A percentile compares a stretch with the other conserved stretches of the same genome.
These are phyloP conservation scores for Cladophialophora psammophila DNA, from an alignment of 2,329 filamentous ascomycete genomes.

Conservation along the genomic window DNA sequence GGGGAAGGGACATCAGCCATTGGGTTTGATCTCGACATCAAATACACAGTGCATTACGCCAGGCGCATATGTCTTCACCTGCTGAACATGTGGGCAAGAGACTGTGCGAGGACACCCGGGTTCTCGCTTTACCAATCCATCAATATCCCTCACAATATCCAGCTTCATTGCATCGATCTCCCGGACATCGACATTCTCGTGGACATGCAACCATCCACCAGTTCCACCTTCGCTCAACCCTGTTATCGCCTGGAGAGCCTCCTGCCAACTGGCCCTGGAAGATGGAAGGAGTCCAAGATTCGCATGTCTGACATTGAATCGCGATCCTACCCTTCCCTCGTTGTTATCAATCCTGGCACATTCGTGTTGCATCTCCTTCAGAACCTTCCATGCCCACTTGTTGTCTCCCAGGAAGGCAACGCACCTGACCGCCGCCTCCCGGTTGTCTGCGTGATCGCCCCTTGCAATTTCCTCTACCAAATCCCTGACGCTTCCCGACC, in stretches of 20 bases:
- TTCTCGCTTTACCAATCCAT: conserved; percentile 42
- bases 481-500: conserved; percentile 39
- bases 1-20: conserved; percentile 21
- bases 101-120: conserved; percentile 32
- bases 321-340: conserved; percentile 34
- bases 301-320: conserved; percentile 59
- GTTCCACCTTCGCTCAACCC: conserved; percentile 1
- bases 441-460: background rate
- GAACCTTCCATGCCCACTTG: conserved; percentile 56
- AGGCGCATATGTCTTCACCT: conserved; percentile 68
- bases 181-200: conserved; percentile 64
- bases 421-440: conserved; percentile 60
- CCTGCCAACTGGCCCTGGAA: conserved; percentile 58
- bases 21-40: conserved; percentile 54
- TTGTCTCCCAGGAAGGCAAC: conserved; percentile 76
- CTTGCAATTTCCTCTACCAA: conserved; percentile 44
- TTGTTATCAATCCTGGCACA: conserved; percentile 43
- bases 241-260: conserved; percentile 56
- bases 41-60: conserved; percentile 69
- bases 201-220: conserved; percentile 66
- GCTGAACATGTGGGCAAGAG: conserved; percentile 54
- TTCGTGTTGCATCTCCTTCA: conserved; percentile 45
- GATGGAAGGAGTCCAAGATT: conserved; percentile 66
- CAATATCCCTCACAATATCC: conserved; percentile 52
- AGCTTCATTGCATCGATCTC: conserved; percentile 51